These are phyloP conservation scores for Lyophyllum atratum DNA, from an alignment of 768 basidiomycete genomes.

Conservation along the genomic window DNA sequence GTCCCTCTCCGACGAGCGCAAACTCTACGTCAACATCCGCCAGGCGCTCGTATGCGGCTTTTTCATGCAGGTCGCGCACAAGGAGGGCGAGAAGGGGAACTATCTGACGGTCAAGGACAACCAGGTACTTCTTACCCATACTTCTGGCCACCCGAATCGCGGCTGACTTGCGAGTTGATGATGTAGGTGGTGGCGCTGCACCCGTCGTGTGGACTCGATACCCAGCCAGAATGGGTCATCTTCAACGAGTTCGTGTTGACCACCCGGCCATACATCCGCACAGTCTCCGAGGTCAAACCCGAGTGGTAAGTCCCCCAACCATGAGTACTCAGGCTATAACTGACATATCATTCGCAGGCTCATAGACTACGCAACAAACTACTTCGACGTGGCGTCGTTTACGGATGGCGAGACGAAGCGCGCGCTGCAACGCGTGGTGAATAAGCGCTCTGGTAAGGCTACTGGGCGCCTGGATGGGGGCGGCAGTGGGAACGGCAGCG, in stretches of 20 bases:
- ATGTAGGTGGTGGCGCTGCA: constrained; percentile 71
- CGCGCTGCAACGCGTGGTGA: constrained; percentile 53
- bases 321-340: too few relatives aligned
- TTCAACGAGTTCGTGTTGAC: constrained; percentile 97
- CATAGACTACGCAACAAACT: constrained; percentile 43
- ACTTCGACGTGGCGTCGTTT: constrained; percentile 72
- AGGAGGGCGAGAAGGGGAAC: constrained; percentile 85
- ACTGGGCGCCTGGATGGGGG: not conserved
- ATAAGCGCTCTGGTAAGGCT: not conserved
- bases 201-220: constrained; percentile 85
- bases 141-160: not conserved
- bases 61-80: constrained; percentile 98
- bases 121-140: constrained; percentile 52
- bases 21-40: constrained; percentile 74
- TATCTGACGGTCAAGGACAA: constrained; percentile 96
- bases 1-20: constrained; percentile 66
- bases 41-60: constrained; percentile 89
- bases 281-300: constrained; percentile 83
- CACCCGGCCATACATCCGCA: constrained; percentile 86
- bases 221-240: constrained; percentile 88
- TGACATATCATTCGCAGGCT: constrained; percentile 29
- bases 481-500: not conserved
- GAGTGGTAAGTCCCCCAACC: constrained; percentile 67
- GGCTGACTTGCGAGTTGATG: not conserved
- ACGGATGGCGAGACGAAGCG: constrained; percentile 48